Base-by-base conservation (phyloP, 768 basidiomycete genomes). In the Jaapia argillacea region DNA sequence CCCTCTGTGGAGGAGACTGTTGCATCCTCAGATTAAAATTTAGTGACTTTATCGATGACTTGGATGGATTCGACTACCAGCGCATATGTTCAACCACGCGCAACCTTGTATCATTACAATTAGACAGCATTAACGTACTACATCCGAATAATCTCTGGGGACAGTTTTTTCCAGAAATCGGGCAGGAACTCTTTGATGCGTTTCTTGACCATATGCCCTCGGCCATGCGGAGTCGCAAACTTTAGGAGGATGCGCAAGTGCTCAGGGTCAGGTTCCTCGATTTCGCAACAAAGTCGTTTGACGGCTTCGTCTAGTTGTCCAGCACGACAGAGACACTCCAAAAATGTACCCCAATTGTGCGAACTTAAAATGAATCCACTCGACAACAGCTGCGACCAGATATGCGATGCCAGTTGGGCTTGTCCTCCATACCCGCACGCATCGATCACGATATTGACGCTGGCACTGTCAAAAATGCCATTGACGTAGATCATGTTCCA, bases 291-390 rank as follows among this genome's bases (percentile, higher is more conserved):
- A 16, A 81, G 69, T 14, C 76, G 65, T 54, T 72, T 71, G 35
- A 78, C 56, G 1, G 88, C 92, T 20, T 85, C 81, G 18, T 79
- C 72, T 24, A 88, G 51, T 52, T 68, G 66, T 6, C 77, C 73
- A 38, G 77, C 56, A 20, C 90, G 73, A 53, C 86, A 88, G n/a
- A 94, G 70, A 55, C 84, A 88, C 60, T 96, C 91, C 16, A 96
- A 58, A 69, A 80, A 88, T 0, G 78, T 71, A 45, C 85, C 79
- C 86, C 89, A 91, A 54, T 85, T 83, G 41, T 76, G 73, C 47
- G 67, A 52, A 54, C 82, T 80, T 43, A 85, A 64, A 27, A 48
- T 54, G 56, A 72, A 85, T 20, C 65, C 68, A 37, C 66, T 66
- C 41, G 60, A 66, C 23, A 59, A 58, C 40, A 83, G 66, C 54